A percentile compares a stretch with the other conserved stretches of the same genome.
Evolutionary conservation across 805 yeast genomes (phyloP).

Genomic region (Myxozyma kluyveri): DNA sequence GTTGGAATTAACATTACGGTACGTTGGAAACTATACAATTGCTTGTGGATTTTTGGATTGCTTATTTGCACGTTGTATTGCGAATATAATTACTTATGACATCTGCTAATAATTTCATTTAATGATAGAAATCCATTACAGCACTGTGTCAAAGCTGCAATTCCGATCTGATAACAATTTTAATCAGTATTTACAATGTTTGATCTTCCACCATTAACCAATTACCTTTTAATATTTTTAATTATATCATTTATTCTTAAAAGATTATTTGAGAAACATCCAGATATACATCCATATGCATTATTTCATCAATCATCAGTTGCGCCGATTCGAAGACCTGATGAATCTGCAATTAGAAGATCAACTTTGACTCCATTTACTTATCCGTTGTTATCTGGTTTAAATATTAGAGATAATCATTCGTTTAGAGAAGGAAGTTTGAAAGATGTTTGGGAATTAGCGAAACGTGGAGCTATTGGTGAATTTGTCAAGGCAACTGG

Average conservation of each 20-base stretch:
- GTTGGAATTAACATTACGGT: no score
- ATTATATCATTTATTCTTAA: constrained; percentile 7
- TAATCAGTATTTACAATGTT: neutral
- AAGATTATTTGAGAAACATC: constrained; percentile 32
- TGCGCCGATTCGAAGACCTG: constrained; percentile 58
- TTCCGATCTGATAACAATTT: no score
- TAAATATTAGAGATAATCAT: constrained; percentile 62
- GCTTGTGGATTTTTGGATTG: no score
- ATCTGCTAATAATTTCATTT: no score
- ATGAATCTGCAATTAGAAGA: constrained; percentile 74
- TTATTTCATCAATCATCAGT: constrained; percentile 58
- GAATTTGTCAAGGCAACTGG: constrained; percentile 5
- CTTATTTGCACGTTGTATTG: no score
- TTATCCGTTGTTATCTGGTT: constrained; percentile 63
- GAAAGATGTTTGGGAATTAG: constrained; percentile 64
- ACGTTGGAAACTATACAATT: no score
- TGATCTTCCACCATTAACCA: neutral
- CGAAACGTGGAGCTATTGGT: constrained; percentile 39
- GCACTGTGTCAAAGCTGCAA: no score
- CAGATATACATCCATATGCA: constrained; percentile 40
- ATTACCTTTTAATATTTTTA: neutral
- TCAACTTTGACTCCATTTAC: constrained; percentile 74
- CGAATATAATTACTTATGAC: no score
- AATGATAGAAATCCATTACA: no score
- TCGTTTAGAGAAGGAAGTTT: constrained; percentile 71